These are phyloP conservation scores for Calonectria hongkongensis DNA, from an alignment of 2,329 filamentous ascomycete genomes.

Conservation along the genomic window DNA sequence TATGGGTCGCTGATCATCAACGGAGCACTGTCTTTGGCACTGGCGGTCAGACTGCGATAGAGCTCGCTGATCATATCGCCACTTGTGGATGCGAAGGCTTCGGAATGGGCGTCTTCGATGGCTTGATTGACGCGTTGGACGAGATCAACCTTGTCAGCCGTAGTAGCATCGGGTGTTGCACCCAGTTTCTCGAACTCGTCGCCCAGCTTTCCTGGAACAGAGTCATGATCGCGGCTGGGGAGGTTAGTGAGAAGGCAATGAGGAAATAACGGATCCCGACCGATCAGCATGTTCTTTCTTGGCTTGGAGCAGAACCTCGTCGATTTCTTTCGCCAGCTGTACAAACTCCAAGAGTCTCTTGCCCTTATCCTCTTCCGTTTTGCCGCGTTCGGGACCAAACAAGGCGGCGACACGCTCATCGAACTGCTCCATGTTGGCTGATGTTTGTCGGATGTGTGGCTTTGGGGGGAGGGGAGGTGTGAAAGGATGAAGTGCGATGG, in stretches of 20 bases:
- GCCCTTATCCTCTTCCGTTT: no score
- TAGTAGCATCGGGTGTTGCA: not conserved
- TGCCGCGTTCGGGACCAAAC: no score
- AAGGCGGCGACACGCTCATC: no score
- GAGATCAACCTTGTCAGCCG: not conserved
- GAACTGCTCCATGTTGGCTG: no score
- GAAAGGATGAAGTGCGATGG: no score
- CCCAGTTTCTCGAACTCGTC: not conserved
- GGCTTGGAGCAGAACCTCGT: no score
- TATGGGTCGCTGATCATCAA: not conserved
- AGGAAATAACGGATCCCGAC: not conserved
- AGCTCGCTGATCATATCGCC: not conserved
- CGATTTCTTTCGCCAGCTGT: no score
- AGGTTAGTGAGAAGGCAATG: not conserved
- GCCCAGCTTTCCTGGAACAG: not conserved
- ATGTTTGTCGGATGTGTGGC: no score
- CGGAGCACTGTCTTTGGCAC: not conserved
- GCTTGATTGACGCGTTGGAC: not conserved
- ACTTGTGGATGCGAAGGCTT: not conserved
- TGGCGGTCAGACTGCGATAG: not conserved
- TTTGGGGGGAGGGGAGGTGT: no score
- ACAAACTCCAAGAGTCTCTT: no score
- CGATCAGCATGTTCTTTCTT: no score
- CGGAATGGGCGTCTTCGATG: not conserved
- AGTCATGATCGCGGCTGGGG: not conserved